Evolutionary conservation across 2,329 filamentous ascomycete genomes (phyloP), one percentile per base, ranked within the genome.

Genomic region (Botrytis medusae): DNA sequence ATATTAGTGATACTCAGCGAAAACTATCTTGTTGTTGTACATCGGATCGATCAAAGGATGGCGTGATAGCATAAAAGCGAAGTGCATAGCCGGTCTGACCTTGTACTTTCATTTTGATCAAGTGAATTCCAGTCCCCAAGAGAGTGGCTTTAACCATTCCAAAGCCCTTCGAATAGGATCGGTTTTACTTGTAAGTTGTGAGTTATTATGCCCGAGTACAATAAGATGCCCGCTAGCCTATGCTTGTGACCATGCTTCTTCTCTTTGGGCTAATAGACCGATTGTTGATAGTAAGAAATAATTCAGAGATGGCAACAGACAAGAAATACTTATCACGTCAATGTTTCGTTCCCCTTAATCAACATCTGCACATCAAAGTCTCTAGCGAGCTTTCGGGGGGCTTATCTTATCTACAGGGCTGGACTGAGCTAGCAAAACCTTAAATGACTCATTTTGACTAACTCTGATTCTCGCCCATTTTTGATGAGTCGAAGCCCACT

Each of bases 401-500:
- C 61, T 44, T 63, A 44, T 40, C 61, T 22, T 44, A 29, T 63
- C 25, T 63, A 22, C 16, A 37, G 12, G 25, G 59, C 22, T 16
- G 6, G 25, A n/a, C 48, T 16, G n/a, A 14, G 40, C 42, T 46
- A 64, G 42, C 62, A 46, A 46, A 64, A 34, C n/a, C 42, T 48
- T 34, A 64, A 64, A 64, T 64, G 62, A 64, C 62, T 64, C 62
- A 64, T 63, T 29, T 63, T 44, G 22, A 62, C 37, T 62, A 9
- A 20, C 8, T 9, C n/a, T 42, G n/a, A 16, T n/a, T 4, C 16
- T 42, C 25, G 25, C 16, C 16, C 25, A 44, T n/a, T 14, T 29
- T 63, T 63, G n/a, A 44, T 63, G 61, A 44, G 61, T 63, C 18
- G 61, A 29, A 44, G n/a, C 4, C 16, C 61, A 44, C 37, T 32